Evolutionary conservation across 2,329 filamentous ascomycete species (phyloP), one percentile per base, ranked within the genome.

Genomic region (Clonostachys rhizophaga): DNA sequence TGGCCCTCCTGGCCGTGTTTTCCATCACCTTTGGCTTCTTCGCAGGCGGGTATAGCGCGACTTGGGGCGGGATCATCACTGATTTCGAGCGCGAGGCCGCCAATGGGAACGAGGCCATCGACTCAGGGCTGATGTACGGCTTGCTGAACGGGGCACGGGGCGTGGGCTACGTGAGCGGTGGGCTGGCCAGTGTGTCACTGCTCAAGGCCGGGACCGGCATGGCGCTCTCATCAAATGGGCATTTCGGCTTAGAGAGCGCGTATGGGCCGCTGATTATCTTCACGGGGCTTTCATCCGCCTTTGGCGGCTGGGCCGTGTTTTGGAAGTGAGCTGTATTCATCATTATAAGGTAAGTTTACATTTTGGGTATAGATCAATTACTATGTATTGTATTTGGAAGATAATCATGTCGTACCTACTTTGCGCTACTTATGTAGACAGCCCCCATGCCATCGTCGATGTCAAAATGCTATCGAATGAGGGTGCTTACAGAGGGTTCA

Each of bases 1-100:
- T 52, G 36, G 49, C 45, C 13, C 40, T 52, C 6, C 47, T 54
- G 7, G 34, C 48, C 3, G 13, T 51, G 17, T 54, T 54, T 20
- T 47, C 51, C 4, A 17, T 54, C 9, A 48, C 51, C 14, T 54
- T 51, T 47, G 52, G 52, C 9, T 52, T 54, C 46, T 54, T 54
- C 34, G 49, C 50, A 2, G 47, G 52, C 9, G 48, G 50, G 7
- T 54, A 52, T 35, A 54, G 52, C 43, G 50, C 52, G n/a, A 54
- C 52, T 1, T 54, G 52, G 52, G 47, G 50, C 30, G 50, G 50
- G 3, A 46, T 54, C n/a, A 46, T 54, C 13, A 49, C 51, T 14
- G 49, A 54, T 34, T 20, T 52, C 20, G 50, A 50, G 34, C 42
- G 37, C 11, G 47, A 54, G 30, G 47, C 50, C 11, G 44, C 50